Evolutionary conservation across 306 rosid species (phyloP).

Genomic region (Prunus campanulata): DNA sequence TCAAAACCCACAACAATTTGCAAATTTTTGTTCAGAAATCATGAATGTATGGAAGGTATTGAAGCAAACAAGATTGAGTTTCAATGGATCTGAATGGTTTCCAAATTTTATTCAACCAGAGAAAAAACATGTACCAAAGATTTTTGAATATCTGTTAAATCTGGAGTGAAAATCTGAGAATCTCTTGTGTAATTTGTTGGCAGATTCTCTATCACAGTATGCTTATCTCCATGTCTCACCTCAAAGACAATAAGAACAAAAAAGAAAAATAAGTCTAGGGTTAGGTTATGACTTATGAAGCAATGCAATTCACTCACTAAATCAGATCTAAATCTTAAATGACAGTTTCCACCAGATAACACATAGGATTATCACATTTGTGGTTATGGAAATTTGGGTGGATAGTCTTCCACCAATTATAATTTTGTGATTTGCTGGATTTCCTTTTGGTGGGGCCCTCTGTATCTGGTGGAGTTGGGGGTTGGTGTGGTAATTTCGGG

Average conservation of each 20-base stretch:
- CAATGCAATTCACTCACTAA: not conserved
- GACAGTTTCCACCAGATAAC: not conserved
- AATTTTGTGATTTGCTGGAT: not conserved
- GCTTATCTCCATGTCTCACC: conserved; percentile 37
- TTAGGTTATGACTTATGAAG: not conserved
- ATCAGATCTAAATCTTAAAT: not conserved
- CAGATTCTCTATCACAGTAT: conserved; percentile 46
- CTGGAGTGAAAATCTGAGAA: not conserved
- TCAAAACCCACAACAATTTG: conserved; percentile 1
- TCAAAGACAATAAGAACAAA: not conserved
- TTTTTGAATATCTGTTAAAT: not conserved
- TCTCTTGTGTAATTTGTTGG: conserved; percentile 24
- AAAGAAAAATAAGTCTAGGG: not conserved
- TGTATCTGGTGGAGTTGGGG: not conserved
- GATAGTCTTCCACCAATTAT: not conserved
- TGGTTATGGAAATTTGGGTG: not conserved
- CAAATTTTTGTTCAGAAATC: conserved; percentile 12
- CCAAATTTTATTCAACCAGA: not conserved
- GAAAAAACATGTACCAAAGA: not conserved
- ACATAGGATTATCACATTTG: not conserved
- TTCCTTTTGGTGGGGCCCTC: not conserved
- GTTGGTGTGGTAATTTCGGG: conserved; percentile 7
- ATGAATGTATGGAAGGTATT: conserved; percentile 65
- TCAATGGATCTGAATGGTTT: conserved; percentile 48
- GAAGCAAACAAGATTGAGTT: conserved; percentile 57